phyloP scores from a whole-genome alignment of 2,329 filamentous ascomycete species.

The Didymella segeticola region DNA sequence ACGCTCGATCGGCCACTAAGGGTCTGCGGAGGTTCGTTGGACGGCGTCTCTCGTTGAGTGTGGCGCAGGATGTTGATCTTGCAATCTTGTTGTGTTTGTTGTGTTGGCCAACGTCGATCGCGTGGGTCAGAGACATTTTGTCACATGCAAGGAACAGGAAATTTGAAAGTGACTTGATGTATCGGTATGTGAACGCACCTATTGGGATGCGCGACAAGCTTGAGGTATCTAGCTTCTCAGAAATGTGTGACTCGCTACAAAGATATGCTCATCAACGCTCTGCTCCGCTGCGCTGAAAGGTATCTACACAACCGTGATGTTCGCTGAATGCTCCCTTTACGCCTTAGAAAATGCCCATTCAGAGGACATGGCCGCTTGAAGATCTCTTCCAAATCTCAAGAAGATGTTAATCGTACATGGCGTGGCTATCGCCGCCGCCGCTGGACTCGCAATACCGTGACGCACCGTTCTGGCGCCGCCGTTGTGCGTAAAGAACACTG shows the following conservation, averaged over 20 bases:
- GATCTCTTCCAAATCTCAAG: slow-evolving; percentile 6
- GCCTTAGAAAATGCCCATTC: background rate
- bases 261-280: background rate
- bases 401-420: slow-evolving; percentile 9
- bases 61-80: slow-evolving; percentile 10
- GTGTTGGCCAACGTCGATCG: background rate
- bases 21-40: background rate
- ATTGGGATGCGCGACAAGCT: too few species aligned
- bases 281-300: background rate
- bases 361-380: background rate
- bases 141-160: slow-evolving; percentile 4
- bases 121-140: background rate
- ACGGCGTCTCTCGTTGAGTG: background rate
- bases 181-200: background rate
- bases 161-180: background rate
- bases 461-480: background rate
- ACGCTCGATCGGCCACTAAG: slow-evolving; percentile 8
- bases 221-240: too few species aligned
- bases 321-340: slow-evolving; percentile 5
- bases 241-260: background rate
- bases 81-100: background rate
- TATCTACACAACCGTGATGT: slow-evolving; percentile 6
- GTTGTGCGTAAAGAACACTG: background rate
- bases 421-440: background rate
- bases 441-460: slow-evolving; percentile 4